Evolutionary conservation across 2,329 filamentous ascomycete species (phyloP).

Genomic region (Pleomassaria siparia): DNA sequence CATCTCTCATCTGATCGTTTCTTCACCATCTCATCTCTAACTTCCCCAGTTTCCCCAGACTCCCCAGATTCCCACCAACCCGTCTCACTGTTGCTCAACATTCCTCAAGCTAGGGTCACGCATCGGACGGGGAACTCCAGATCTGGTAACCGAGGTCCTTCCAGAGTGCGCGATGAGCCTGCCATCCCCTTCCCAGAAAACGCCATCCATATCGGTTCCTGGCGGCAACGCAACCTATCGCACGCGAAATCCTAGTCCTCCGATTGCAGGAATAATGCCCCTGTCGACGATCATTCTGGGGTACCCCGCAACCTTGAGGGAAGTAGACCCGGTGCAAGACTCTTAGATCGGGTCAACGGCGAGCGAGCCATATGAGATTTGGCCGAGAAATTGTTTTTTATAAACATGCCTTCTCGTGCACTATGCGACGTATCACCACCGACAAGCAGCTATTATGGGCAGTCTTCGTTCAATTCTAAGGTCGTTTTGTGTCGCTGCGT

Average conservation of each 20-base stretch:
- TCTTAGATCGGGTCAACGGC: conserved; percentile 3
- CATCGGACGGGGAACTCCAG: neutral
- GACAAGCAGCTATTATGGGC: neutral
- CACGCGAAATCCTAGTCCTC: neutral
- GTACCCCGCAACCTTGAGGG: conserved; percentile 1
- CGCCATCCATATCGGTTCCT: neutral
- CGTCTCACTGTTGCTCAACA: neutral
- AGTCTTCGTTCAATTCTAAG: conserved; percentile 7
- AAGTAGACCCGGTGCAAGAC: too few relatives aligned
- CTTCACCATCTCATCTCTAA: too few relatives aligned
- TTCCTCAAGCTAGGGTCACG: neutral
- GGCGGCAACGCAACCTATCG: neutral
- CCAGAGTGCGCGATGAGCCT: neutral
- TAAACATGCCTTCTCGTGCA: neutral
- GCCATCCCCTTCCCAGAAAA: too few relatives aligned
- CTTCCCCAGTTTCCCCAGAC: neutral
- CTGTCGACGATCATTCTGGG: conserved; percentile 5
- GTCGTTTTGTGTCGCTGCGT: conserved; percentile 17
- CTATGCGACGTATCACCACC: neutral
- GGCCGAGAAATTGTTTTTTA: neutral
- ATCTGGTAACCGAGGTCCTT: neutral
- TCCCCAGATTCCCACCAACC: neutral
- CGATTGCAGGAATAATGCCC: conserved; percentile 8
- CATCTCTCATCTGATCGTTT: too few relatives aligned
- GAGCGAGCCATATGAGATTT: conserved; percentile 2